Conservation (phyloP, 805 yeast genomes). For the Candida ovalis region DNA sequence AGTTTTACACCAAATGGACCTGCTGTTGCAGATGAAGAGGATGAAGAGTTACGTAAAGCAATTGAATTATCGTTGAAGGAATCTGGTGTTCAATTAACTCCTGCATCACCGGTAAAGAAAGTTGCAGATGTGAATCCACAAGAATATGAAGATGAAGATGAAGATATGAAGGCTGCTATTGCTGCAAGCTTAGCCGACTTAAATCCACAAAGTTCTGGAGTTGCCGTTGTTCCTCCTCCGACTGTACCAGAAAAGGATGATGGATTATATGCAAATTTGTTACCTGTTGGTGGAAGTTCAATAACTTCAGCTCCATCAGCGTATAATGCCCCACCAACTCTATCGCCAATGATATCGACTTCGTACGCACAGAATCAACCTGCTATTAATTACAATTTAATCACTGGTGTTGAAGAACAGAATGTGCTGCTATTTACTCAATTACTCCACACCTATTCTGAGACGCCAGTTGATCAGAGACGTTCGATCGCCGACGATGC, state of each 20-base stretch:
- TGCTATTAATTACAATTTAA: conserved; percentile 23
- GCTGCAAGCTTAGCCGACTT: conserved; percentile 84
- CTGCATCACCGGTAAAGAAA: conserved; percentile 2
- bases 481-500: conserved; percentile 39
- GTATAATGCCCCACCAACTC: conserved; percentile 3
- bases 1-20: conserved; percentile 2
- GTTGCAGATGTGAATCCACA: conserved; percentile 1
- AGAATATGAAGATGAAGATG: conserved; percentile 64
- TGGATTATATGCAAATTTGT: conserved; percentile 27
- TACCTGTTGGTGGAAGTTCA: conserved; percentile 6
- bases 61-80: conserved; percentile 76
- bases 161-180: conserved; percentile 89
- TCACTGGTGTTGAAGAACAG: conserved; percentile 64
- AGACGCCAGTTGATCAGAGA: conserved; percentile 35
- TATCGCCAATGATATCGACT: no score
- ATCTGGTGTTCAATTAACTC: conserved; percentile 15
- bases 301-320: not conserved
- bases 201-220: conserved; percentile 29
- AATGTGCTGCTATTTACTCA: conserved; percentile 65
- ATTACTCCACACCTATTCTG: conserved; percentile 51
- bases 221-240: not conserved
- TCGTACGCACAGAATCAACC: conserved; percentile 8
- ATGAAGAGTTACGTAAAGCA: conserved; percentile 74
- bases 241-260: conserved; percentile 11
- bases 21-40: conserved; percentile 47